A percentile compares a stretch with the other conserved stretches of the same genome.
phyloP scores from a whole-genome alignment of 2,329 filamentous ascomycete species.

The Ophiostoma sp. region DNA sequence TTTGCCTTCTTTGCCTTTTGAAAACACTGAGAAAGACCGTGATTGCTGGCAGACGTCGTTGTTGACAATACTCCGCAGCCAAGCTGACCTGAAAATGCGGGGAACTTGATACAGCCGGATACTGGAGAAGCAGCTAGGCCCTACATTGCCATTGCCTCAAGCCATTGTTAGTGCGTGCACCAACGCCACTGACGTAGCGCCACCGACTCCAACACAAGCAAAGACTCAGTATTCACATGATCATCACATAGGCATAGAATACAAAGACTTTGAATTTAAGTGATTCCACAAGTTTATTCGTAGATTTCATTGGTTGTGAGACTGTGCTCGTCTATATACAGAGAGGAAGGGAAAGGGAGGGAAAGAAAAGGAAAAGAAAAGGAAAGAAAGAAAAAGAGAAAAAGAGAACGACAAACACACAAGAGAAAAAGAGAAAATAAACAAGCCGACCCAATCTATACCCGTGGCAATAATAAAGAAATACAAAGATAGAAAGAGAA shows the following conservation, averaged over 20 bases:
- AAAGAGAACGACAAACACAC: neutral
- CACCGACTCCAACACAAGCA: neutral
- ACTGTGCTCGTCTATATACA: slow-evolving; percentile 14
- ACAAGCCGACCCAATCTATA: slow-evolving; percentile 2
- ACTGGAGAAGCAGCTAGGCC: neutral
- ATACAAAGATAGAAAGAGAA: neutral
- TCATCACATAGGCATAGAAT: no score
- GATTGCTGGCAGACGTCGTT: neutral
- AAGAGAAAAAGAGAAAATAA: neutral
- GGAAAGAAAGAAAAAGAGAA: no score
- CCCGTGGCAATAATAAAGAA: neutral
- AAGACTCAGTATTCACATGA: neutral
- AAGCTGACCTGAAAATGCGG: neutral
- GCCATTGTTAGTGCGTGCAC: neutral
- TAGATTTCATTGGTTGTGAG: neutral
- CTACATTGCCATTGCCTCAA: neutral
- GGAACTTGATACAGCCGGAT: no score
- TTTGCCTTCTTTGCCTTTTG: no score
- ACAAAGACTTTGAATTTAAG: neutral
- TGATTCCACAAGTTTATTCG: neutral
- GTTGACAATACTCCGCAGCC: neutral
- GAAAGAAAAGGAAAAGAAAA: neutral
- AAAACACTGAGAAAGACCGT: neutral
- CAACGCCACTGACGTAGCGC: neutral
- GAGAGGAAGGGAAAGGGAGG: neutral